A percentile compares a stretch with the other conserved stretches of the same genome.
phyloP scores from a whole-genome alignment of 1,284 basidiomycete species.

The Tranzscheliella williamsii region DNA sequence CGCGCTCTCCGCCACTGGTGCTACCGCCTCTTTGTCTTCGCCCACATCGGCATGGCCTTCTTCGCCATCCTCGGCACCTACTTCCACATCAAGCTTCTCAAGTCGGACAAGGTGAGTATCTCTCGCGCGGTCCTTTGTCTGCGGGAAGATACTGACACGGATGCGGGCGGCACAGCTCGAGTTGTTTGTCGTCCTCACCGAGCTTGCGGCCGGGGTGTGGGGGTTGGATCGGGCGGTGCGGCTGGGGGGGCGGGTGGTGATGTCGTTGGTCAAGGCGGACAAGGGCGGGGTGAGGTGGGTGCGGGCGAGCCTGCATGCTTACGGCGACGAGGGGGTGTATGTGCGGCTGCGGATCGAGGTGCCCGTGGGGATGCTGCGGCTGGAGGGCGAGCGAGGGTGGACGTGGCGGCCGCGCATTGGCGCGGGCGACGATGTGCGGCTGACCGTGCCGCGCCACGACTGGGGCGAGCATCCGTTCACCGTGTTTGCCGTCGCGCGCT shows the following conservation, averaged over 20 bases:
- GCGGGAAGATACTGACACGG: too few species aligned
- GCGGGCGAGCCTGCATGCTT: slow-evolving; percentile 7
- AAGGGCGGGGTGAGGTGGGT: neutral
- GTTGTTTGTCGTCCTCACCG: slow-evolving; percentile 23
- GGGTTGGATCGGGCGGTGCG: slow-evolving; percentile 35
- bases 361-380: slow-evolving; percentile 13
- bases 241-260: slow-evolving; percentile 7
- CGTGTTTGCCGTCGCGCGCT: slow-evolving; percentile 13
- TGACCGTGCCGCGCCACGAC: slow-evolving; percentile 36
- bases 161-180: slow-evolving; percentile 4
- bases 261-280: slow-evolving; percentile 7
- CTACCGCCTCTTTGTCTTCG: slow-evolving; percentile 46
- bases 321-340: slow-evolving; percentile 4
- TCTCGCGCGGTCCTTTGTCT: neutral
- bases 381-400: neutral
- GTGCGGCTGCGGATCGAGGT: slow-evolving; percentile 22
- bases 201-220: slow-evolving; percentile 28
- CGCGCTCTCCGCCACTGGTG: slow-evolving; percentile 18
- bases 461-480: slow-evolving; percentile 45
- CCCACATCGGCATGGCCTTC: slow-evolving; percentile 55
- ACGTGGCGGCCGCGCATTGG: slow-evolving; percentile 8
- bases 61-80: slow-evolving; percentile 52
- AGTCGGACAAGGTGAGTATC: slow-evolving; percentile 14
- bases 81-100: slow-evolving; percentile 51
- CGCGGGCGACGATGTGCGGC: slow-evolving; percentile 29